phyloP scores from a whole-genome alignment of 1,139 yeast species.

The Taphrina sp. region DNA sequence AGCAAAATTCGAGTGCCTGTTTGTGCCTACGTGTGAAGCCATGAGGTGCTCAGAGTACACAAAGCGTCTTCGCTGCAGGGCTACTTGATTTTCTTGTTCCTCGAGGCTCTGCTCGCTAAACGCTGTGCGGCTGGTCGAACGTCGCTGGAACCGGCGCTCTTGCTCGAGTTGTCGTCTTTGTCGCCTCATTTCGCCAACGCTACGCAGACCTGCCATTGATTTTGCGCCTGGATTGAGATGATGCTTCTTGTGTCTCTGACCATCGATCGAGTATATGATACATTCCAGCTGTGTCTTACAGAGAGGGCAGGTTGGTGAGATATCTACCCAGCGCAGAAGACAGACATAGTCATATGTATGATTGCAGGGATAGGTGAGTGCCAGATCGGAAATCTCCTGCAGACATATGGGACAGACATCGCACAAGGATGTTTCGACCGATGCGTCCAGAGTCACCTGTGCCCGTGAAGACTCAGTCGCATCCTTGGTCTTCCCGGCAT shows the following conservation, averaged over 20 bases:
- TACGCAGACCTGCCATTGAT: background rate
- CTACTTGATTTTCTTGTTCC: conserved; percentile 9
- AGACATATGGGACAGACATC: conserved; percentile 23
- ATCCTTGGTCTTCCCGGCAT: no score
- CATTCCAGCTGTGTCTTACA: conserved; percentile 13
- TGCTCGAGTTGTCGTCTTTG: conserved; percentile 14
- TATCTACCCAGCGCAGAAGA: conserved; percentile 25
- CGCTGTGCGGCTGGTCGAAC: background rate
- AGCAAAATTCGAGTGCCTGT: conserved; percentile 18
- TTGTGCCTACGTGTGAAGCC: conserved; percentile 24
- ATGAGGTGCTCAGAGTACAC: conserved; percentile 9
- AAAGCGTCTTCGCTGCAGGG: conserved; percentile 13
- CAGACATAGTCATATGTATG: conserved; percentile 21
- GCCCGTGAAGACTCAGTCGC: no score
- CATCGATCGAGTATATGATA: conserved; percentile 3
- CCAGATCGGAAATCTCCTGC: conserved; percentile 10
- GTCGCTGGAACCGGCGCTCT: conserved; percentile 15
- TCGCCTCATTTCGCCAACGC: conserved; percentile 14
- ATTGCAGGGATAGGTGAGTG: conserved; percentile 21
- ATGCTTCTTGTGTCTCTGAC: background rate
- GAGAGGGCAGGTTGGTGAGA: conserved; percentile 10
- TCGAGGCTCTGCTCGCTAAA: background rate
- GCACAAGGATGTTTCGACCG: background rate
- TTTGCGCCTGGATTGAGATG: background rate
- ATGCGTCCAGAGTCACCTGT: no score